Percentiles rank a stretch among this genome's conserved stretches.
Evolutionary conservation across 306 rosid species (phyloP).

Genomic region (Rosa persica): DNA sequence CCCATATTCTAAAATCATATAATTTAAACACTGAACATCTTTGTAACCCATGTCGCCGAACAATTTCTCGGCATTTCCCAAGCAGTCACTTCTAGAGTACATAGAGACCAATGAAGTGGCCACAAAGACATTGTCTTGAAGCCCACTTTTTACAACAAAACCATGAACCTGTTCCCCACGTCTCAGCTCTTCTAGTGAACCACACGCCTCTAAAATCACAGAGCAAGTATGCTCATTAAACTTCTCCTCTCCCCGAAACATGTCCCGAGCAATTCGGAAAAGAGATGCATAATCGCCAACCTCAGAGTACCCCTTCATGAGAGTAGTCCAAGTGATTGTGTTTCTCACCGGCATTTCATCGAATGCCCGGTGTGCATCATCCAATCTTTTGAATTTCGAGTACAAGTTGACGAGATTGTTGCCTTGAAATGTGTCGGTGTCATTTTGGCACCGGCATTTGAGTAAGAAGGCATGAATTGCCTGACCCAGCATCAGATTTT

Average conservation of each 20-base stretch:
- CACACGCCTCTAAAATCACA: slow-evolving; percentile 45
- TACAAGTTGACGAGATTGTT: slow-evolving; percentile 46
- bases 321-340: slow-evolving; percentile 55
- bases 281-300: slow-evolving; percentile 35
- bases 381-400: slow-evolving; percentile 35
- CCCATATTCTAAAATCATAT: slow-evolving; percentile 52
- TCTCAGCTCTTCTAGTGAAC: slow-evolving; percentile 18
- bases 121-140: slow-evolving; percentile 38
- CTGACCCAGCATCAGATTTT: slow-evolving; percentile 36
- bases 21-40: slow-evolving; percentile 52
- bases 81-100: slow-evolving; percentile 42
- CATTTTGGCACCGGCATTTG: slow-evolving; percentile 35
- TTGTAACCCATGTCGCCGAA: slow-evolving; percentile 26
- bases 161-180: slow-evolving; percentile 46
- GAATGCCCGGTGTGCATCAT: slow-evolving; percentile 43
- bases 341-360: slow-evolving; percentile 49
- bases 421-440: slow-evolving; percentile 34
- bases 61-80: slow-evolving; percentile 45
- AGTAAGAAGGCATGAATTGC: slow-evolving; percentile 49
- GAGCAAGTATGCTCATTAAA: slow-evolving; percentile 58
- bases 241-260: slow-evolving; percentile 36
- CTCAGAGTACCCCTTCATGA: slow-evolving; percentile 48
- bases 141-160: slow-evolving; percentile 41
- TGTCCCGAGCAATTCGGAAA: slow-evolving; percentile 33
- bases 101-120: slow-evolving; percentile 53